Conservation (phyloP, 441 rosid genomes). For the Rhodomyrtus psidioides region DNA sequence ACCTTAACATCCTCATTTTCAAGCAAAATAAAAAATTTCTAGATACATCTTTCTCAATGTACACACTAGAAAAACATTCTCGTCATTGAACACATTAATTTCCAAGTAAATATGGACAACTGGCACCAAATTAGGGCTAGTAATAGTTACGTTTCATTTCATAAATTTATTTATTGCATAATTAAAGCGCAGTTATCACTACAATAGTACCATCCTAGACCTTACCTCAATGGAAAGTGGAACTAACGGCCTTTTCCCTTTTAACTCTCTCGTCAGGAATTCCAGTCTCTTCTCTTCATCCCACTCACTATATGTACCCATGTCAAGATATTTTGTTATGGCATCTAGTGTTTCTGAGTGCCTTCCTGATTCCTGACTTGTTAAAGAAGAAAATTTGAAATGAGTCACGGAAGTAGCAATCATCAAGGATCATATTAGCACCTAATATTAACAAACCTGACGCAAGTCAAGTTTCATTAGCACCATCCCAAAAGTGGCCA, state of each 20-base stretch:
- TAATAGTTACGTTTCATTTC: not conserved
- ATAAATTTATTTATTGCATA: not conserved
- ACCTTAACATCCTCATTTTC: too few species aligned
- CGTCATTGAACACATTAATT: not conserved
- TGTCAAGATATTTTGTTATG: slow-evolving; percentile 77
- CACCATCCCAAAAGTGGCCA: slow-evolving; percentile 87
- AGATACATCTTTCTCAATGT: not conserved
- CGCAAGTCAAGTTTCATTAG: slow-evolving; percentile 97
- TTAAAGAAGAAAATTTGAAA: slow-evolving; percentile 8
- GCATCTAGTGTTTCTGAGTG: slow-evolving; percentile 91
- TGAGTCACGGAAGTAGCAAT: not conserved
- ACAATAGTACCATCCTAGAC: not conserved
- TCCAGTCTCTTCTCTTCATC: slow-evolving; percentile 87
- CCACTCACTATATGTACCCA: slow-evolving; percentile 95
- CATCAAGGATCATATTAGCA: not conserved
- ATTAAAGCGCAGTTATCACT: not conserved
- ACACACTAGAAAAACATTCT: not conserved
- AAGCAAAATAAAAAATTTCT: not conserved
- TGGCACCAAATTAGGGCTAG: not conserved
- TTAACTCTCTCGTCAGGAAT: slow-evolving; percentile 72
- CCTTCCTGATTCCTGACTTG: slow-evolving; percentile 75
- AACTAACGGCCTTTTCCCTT: slow-evolving; percentile 89
- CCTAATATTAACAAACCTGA: slow-evolving; percentile 28
- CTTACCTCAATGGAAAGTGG: slow-evolving; percentile 77
- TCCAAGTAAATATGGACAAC: not conserved